Evolutionary conservation across 441 rosid genomes (phyloP), one percentile per base, ranked within the genome.

Genomic region (Erysimum cheiri): DNA sequence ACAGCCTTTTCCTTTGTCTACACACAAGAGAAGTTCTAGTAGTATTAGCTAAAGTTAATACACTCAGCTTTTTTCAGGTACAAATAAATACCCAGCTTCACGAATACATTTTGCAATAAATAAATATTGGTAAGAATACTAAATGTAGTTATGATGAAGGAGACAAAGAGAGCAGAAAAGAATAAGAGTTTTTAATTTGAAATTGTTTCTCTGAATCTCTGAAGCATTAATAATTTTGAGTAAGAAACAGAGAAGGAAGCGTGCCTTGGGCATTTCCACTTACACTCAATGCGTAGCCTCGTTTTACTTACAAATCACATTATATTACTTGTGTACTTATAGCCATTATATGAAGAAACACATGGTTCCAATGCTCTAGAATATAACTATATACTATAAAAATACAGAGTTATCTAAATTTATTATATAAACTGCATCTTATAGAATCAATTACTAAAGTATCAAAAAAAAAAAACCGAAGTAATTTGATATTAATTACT

Each of bases 111-210:
- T 44, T 35, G 35, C 35, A 37, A 46, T 72, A 47, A 64, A 72
- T 35, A 62, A 54, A 24, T 44, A 32, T 12, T 0, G 14, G 6
- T 12, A 26, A 43, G 8, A 8, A 29, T 40, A 52, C 31, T 48
- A 39, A 49, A 39, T 49, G 31, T 28, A 50, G 14, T 57, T 12
- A 43, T 32, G 47, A 28, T 60, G 61, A 70, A 52, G 55, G 46
- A 53, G 52, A 70, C n/a, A 52, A 39, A 52, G 37, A 61, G 68
- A 61, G 15, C 49, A 70, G 37, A 48, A 36, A 35, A 43, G 3
- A 54, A 15, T 11, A 35, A 15, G 19, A n/a, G 35, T 56, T 26
- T 44, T 44, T n/a, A 56, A 46, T 14, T 44, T 46, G 17, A 46
- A 44, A 68, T 46, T 54, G n/a, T 66, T n/a, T 65, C 70, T 14